These are phyloP conservation scores for Trametes gibbosa DNA, from an alignment of 768 basidiomycete species.

Conservation along the genomic window DNA sequence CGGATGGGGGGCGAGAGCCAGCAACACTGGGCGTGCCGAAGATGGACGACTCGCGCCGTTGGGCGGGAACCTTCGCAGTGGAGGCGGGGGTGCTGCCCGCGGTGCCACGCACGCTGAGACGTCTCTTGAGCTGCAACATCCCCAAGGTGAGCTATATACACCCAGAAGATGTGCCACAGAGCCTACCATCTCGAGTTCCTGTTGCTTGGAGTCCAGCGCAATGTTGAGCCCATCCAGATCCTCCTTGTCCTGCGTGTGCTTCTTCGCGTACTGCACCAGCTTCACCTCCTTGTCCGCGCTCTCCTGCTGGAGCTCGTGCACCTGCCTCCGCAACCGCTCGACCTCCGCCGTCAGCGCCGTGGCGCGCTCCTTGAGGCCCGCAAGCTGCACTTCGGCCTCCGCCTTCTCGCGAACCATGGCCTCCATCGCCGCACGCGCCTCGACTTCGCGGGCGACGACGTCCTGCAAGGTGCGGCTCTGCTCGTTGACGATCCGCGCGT, in stretches of 20 bases:
- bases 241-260: conserved; percentile 65
- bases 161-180: background rate
- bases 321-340: conserved; percentile 55
- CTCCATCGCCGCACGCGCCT: conserved; percentile 47
- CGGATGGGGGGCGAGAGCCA: conserved; percentile 50
- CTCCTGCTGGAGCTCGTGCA: conserved; percentile 73
- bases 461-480: conserved; percentile 47
- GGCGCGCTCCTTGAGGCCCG: conserved; percentile 48
- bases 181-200: conserved; percentile 84
- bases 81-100: conserved; percentile 56
- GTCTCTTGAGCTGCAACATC: conserved; percentile 47
- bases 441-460: conserved; percentile 44
- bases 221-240: conserved; percentile 86
- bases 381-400: conserved; percentile 51
- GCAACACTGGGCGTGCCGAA: conserved; percentile 51
- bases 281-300: conserved; percentile 85
- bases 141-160: background rate
- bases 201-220: conserved; percentile 90
- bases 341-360: conserved; percentile 50
- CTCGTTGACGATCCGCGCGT: conserved; percentile 47
- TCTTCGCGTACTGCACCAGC: conserved; percentile 68
- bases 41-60: conserved; percentile 56
- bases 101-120: conserved; percentile 52
- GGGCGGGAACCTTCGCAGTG: conserved; percentile 25
- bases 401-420: conserved; percentile 51